These are phyloP conservation scores for Mortierella hygrophila DNA, from an alignment of 192 early-diverging fungal species.

Conservation along the genomic window DNA sequence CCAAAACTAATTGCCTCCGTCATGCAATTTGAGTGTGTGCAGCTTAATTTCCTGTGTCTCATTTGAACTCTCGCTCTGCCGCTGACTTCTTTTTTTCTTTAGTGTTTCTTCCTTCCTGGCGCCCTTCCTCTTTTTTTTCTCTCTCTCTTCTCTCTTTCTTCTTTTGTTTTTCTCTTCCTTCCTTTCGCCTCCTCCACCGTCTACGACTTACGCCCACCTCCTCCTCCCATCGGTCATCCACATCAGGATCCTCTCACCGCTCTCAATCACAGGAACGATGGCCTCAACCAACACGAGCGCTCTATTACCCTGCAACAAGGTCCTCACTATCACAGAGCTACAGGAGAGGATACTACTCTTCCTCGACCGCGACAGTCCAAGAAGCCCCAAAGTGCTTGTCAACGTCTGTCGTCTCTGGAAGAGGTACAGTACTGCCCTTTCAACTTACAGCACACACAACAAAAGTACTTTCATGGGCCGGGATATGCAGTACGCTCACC, in stretches of 20 bases:
- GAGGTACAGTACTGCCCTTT: not conserved
- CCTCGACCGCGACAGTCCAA: not conserved
- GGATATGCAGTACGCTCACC: not conserved
- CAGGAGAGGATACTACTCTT: not conserved
- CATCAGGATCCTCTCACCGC: not conserved
- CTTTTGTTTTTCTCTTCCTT: too few species aligned
- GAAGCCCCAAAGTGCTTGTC: not conserved
- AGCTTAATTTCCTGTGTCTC: too few species aligned
- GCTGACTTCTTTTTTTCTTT: too few species aligned
- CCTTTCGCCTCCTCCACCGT: not conserved
- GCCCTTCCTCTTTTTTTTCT: not conserved
- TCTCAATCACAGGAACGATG: not conserved
- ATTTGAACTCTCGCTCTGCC: too few species aligned
- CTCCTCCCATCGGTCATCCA: not conserved
- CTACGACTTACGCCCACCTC: not conserved
- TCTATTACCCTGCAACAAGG: not conserved
- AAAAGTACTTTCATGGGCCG: not conserved
- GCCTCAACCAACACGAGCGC: not conserved
- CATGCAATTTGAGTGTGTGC: too few species aligned
- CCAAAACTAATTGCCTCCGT: too few species aligned
- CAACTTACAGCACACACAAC: not conserved
- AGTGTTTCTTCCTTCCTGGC: not conserved
- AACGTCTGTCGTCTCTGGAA: not conserved
- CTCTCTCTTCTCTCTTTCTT: too few species aligned
- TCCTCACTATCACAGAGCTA: not conserved